Conservation (phyloP, 805 yeast species). For the Metschnikowia borealis region DNA sequence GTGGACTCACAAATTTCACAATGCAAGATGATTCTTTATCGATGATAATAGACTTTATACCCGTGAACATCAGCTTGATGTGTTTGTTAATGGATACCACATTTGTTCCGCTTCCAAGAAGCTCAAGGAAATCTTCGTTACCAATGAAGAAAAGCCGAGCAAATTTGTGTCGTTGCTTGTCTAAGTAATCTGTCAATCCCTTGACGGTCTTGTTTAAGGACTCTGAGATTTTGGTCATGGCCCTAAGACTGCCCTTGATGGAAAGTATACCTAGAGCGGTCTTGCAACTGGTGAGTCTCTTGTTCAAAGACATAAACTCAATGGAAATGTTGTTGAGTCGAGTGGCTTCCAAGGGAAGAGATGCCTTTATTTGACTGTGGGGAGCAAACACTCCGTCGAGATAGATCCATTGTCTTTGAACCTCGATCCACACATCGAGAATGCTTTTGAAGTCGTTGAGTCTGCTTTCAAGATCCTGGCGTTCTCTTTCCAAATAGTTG, state of each 20-base stretch:
- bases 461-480: slow-evolving; percentile 50
- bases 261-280: slow-evolving; percentile 53
- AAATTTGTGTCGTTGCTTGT: slow-evolving; percentile 68
- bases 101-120: slow-evolving; percentile 64
- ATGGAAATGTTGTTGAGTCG: slow-evolving; percentile 60
- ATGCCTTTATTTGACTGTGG: slow-evolving; percentile 49
- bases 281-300: slow-evolving; percentile 45
- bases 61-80: slow-evolving; percentile 68
- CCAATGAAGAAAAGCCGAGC: slow-evolving; percentile 87
- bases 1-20: slow-evolving; percentile 52
- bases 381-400: slow-evolving; percentile 71
- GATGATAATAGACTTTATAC: slow-evolving; percentile 44
- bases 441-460: slow-evolving; percentile 49
- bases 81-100: slow-evolving; percentile 50
- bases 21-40: slow-evolving; percentile 34
- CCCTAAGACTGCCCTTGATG: slow-evolving; percentile 44
- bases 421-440: slow-evolving; percentile 73
- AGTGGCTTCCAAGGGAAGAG: slow-evolving; percentile 66
- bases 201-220: slow-evolving; percentile 55
- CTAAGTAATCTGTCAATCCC: slow-evolving; percentile 74
- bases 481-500: slow-evolving; percentile 55
- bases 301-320: slow-evolving; percentile 54
- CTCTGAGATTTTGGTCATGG: slow-evolving; percentile 50
- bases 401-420: slow-evolving; percentile 86
- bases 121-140: slow-evolving; percentile 81